Evolutionary conservation across 257 asterid genomes (phyloP).

Genomic region (Solanum etuberosum): DNA sequence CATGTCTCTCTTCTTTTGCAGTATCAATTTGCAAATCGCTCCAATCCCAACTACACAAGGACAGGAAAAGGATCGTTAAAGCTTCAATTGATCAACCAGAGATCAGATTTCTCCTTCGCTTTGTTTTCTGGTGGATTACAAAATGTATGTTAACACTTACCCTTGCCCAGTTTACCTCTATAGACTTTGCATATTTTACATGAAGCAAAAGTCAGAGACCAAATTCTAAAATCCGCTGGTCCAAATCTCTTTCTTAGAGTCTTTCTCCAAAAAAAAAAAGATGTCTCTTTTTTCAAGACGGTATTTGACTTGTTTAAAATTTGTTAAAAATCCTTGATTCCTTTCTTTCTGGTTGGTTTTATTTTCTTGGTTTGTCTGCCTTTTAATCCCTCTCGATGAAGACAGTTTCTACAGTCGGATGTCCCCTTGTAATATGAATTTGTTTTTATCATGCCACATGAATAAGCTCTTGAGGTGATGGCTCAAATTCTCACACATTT

Average conservation of each 20-base stretch:
- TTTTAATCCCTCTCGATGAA: background rate
- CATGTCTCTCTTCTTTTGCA: conserved; percentile 21
- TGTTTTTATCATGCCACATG: background rate
- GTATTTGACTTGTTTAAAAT: background rate
- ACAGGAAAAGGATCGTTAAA: conserved; percentile 69
- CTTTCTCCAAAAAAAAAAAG: background rate
- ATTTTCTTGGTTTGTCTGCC: background rate
- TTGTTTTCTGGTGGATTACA: conserved; percentile 81
- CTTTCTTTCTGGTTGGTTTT: background rate
- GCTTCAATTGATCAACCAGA: conserved; percentile 83
- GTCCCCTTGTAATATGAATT: background rate
- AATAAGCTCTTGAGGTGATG: background rate
- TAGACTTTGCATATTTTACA: background rate
- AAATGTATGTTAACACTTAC: conserved; percentile 26
- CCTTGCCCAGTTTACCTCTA: background rate
- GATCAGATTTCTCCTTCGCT: conserved; percentile 85
- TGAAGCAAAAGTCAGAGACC: background rate
- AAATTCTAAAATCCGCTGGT: background rate
- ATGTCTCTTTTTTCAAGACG: background rate
- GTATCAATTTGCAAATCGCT: conserved; percentile 77
- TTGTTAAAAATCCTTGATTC: background rate
- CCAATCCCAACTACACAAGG: conserved; percentile 45
- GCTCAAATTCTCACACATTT: background rate
- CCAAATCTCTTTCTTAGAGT: background rate
- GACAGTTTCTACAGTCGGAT: background rate